phyloP scores from a whole-genome alignment of 2,329 filamentous ascomycete species.

The Coniochaeta pulveracea region DNA sequence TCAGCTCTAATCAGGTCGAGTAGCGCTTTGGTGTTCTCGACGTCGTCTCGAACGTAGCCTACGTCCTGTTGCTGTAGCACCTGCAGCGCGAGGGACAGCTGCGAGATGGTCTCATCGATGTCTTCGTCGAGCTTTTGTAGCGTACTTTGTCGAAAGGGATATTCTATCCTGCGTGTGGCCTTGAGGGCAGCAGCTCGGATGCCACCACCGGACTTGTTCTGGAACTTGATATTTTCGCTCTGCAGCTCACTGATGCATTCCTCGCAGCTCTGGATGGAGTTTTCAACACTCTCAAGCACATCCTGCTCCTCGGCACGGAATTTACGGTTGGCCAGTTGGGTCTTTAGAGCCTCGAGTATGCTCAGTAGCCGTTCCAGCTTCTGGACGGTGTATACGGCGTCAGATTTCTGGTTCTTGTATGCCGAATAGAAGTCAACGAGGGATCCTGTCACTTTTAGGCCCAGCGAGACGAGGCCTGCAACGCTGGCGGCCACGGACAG shows the following conservation, averaged over 20 bases:
- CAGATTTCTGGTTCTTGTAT: conserved; percentile 14
- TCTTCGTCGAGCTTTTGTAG: conserved; percentile 25
- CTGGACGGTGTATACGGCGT: conserved; percentile 15
- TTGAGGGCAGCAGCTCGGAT: conserved; percentile 8
- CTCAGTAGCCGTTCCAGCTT: conserved; percentile 15
- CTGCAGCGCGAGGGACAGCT: conserved; percentile 19
- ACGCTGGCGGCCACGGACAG: conserved; percentile 2
- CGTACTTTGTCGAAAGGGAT: conserved; percentile 23
- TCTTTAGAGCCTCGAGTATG: conserved; percentile 14
- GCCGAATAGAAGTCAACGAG: conserved; percentile 22
- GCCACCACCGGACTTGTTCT: conserved; percentile 4
- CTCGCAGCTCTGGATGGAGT: conserved; percentile 14
- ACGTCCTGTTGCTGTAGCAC: conserved; percentile 19
- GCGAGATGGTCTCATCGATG: conserved; percentile 18
- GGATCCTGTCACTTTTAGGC: conserved; percentile 20
- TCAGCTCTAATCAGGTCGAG: conserved; percentile 14
- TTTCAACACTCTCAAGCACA: conserved; percentile 13
- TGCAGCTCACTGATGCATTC: conserved; percentile 18
- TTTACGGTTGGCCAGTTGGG: conserved; percentile 8
- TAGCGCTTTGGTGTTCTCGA: conserved; percentile 16
- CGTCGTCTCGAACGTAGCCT: conserved; percentile 13
- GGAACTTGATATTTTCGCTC: conserved; percentile 15
- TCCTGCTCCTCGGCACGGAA: conserved; percentile 13
- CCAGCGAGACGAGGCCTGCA: conserved; percentile 20
- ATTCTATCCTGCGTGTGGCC: conserved; percentile 12